Evolutionary conservation across 768 basidiomycete species (phyloP), one percentile per base, ranked within the genome.

Genomic region (Podaxis rugospora): DNA sequence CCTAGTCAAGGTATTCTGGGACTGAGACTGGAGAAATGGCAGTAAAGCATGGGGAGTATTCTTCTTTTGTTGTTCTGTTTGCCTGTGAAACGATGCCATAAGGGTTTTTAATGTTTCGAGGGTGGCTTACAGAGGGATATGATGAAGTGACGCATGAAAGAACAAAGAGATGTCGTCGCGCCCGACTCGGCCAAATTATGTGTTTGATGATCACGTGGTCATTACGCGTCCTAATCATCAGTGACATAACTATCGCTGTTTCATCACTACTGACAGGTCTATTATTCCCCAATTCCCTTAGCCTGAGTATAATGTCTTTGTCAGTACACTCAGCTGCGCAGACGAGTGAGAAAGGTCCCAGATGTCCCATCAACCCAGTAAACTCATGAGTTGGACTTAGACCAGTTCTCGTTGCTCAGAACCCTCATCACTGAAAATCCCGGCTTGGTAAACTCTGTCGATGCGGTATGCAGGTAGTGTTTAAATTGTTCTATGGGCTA

Each of bases 21-120:
- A 88, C 68, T 94, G 91, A 0, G 85, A 82, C 62, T 90, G 87
- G 27, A 96, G 78, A 74, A 94, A 95, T 0, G 90, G 86, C 25
- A 93, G 76, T 18, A 93, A 72, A 1, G 86, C 78, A 68, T 92
- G 89, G 6, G 59, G 53, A 6, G 59, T 54, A 36, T 50, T 27
- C 18, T n/a, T 85, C 79, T 36, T 70, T 72, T 66, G 72, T 62
- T 67, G 64, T 44, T 63, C 67, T 57, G 57, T 64, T 64, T 60
- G 67, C 59, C 66, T 66, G 67, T 56, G 74, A 67, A 63, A 64
- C 58, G 68, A 66, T 65, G 51, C 62, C 68, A 70, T 72, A 61
- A 11, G 68, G 69, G 44, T 71, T 69, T 21, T 23, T 32, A 32
- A 32, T 32, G 32, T 32, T 32, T 5, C 57, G 66, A 21, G 70